phyloP scores from a whole-genome alignment of 306 rosid species.

The Quercus engelmannii region DNA sequence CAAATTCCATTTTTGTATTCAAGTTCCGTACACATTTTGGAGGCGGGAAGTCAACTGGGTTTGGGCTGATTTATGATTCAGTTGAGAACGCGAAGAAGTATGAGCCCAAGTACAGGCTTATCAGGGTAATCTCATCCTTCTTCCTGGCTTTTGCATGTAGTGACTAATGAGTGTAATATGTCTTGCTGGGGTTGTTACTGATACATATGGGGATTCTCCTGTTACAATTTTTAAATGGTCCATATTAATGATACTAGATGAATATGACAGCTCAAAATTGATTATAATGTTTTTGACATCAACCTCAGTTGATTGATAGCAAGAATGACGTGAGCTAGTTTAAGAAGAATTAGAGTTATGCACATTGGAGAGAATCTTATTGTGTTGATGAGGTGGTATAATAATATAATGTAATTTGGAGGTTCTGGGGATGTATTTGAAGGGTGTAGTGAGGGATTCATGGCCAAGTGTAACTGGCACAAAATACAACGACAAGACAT shows the following conservation, averaged over 20 bases:
- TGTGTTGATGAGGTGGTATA: too few relatives aligned
- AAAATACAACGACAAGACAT: too few relatives aligned
- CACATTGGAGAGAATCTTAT: too few relatives aligned
- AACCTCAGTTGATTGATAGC: too few relatives aligned
- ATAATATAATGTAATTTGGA: too few relatives aligned
- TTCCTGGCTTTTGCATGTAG: background rate
- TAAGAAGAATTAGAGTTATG: too few relatives aligned
- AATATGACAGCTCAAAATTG: background rate
- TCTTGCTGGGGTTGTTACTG: background rate
- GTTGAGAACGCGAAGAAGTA: conserved; percentile 32
- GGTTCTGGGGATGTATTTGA: too few relatives aligned
- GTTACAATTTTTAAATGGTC: background rate
- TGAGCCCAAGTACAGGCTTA: conserved; percentile 34
- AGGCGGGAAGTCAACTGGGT: conserved; percentile 30
- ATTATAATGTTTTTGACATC: too few relatives aligned
- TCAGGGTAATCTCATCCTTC: conserved; percentile 19
- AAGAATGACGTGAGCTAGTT: too few relatives aligned
- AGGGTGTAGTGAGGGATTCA: too few relatives aligned
- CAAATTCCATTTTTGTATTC: conserved; percentile 26
- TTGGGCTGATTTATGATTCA: conserved; percentile 32
- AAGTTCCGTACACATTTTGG: conserved; percentile 36
- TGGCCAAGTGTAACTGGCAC: too few relatives aligned
- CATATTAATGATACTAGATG: background rate
- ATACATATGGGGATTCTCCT: background rate
- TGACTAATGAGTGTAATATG: too few relatives aligned